Evolutionary conservation across 305 asterid genomes (phyloP).

Genomic region (Solanum aculeatissimum): DNA sequence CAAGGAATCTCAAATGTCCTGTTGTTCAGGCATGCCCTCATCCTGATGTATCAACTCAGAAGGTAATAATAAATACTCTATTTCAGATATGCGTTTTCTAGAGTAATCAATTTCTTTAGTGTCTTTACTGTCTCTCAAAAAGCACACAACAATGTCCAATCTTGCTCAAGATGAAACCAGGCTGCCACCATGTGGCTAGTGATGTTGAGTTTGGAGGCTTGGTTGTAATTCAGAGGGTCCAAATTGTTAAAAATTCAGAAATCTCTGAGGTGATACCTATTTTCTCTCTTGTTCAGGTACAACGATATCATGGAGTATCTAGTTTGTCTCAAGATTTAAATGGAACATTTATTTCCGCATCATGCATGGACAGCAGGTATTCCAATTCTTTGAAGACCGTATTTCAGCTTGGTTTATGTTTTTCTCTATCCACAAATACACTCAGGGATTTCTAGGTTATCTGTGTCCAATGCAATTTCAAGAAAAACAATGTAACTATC

Average conservation of each 20-base stretch:
- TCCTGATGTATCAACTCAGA: constrained; percentile 26
- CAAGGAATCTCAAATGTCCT: constrained; percentile 70
- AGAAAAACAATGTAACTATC: neutral
- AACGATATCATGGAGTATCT: constrained; percentile 67
- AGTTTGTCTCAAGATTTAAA: constrained; percentile 83
- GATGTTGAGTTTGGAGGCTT: neutral
- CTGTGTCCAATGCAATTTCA: neutral
- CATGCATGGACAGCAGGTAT: constrained; percentile 96
- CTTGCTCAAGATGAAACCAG: neutral
- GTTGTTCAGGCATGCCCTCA: constrained; percentile 58
- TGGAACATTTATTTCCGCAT: constrained; percentile 76
- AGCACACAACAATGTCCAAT: neutral
- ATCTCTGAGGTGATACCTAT: neutral
- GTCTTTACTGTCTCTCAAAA: neutral
- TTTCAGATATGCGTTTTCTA: neutral
- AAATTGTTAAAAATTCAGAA: neutral
- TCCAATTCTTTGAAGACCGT: neutral
- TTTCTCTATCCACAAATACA: neutral
- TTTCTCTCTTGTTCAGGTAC: constrained; percentile 32
- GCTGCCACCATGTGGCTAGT: neutral
- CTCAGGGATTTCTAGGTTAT: neutral
- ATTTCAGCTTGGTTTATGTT: neutral
- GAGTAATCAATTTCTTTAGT: neutral
- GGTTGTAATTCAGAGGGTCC: neutral
- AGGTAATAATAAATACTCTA: constrained; percentile 18